A percentile compares a stretch with the other conserved stretches of the same genome.
These are phyloP conservation scores for Ogataea sp. DNA, from an alignment of 805 yeast genomes.

Conservation along the genomic window DNA sequence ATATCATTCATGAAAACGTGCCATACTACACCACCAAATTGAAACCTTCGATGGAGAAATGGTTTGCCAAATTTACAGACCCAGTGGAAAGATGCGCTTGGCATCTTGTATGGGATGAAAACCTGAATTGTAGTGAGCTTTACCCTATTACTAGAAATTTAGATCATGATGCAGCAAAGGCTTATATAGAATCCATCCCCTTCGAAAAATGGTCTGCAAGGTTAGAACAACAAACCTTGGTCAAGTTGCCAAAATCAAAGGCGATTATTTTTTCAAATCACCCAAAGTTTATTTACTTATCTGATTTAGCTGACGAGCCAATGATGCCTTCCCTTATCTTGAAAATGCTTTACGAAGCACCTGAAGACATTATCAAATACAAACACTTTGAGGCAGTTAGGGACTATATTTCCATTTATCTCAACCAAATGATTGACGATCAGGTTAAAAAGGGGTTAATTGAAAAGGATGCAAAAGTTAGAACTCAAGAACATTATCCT, in stretches of 20 bases:
- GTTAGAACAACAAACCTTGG: slow-evolving; percentile 39
- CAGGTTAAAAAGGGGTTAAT: slow-evolving; percentile 33
- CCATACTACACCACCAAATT: slow-evolving; percentile 42
- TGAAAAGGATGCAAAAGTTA: slow-evolving; percentile 17
- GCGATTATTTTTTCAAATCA: slow-evolving; percentile 18
- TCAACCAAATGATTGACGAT: slow-evolving; percentile 31
- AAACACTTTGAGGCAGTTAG: slow-evolving; percentile 35
- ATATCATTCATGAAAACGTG: slow-evolving; percentile 36
- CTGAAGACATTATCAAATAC: slow-evolving; percentile 36
- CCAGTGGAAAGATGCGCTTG: slow-evolving; percentile 44
- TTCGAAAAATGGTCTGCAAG: slow-evolving; percentile 35
- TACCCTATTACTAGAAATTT: slow-evolving; percentile 28
- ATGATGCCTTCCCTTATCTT: slow-evolving; percentile 33
- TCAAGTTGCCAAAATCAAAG: slow-evolving; percentile 35
- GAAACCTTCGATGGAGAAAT: slow-evolving; percentile 40
- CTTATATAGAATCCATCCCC: slow-evolving; percentile 26
- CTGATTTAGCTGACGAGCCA: slow-evolving; percentile 40
- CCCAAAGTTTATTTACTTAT: slow-evolving; percentile 28
- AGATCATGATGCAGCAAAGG: slow-evolving; percentile 22
- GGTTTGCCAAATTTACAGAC: slow-evolving; percentile 34
- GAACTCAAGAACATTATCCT: slow-evolving; percentile 14
- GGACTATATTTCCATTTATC: slow-evolving; percentile 32
- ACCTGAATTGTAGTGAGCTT: slow-evolving; percentile 19
- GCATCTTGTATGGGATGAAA: slow-evolving; percentile 44
- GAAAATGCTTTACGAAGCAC: slow-evolving; percentile 38